phyloP scores from a whole-genome alignment of 2,329 filamentous ascomycete species.

The Fusarium sororula region DNA sequence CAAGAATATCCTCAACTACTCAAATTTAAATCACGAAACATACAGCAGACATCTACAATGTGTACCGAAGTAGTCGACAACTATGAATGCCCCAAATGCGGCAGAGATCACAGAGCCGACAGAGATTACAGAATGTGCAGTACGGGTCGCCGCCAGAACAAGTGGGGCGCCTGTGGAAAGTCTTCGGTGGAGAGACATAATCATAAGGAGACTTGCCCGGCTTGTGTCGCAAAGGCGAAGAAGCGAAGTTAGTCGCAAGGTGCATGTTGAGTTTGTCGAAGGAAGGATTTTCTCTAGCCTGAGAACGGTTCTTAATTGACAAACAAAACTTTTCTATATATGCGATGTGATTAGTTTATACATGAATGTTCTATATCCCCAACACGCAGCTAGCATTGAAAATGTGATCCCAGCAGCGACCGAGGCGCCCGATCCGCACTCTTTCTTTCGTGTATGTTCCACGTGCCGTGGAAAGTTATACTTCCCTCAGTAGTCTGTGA shows the following conservation, averaged over 20 bases:
- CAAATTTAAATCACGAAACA: accelerated
- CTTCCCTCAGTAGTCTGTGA: too few relatives aligned
- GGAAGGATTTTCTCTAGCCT: accelerated
- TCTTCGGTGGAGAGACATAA: background rate
- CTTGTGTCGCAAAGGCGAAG: background rate
- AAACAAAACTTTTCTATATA: background rate
- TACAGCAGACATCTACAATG: background rate
- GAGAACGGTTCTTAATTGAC: accelerated
- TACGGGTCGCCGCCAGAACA: background rate
- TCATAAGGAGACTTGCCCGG: background rate
- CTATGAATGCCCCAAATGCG: background rate
- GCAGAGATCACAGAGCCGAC: background rate
- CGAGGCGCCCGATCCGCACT: background rate
- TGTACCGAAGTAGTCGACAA: background rate
- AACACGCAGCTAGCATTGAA: background rate
- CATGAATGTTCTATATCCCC: background rate
- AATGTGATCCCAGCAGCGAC: accelerated
- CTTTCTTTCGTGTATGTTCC: background rate
- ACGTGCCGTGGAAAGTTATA: accelerated
- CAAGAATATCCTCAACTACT: accelerated
- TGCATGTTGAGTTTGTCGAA: accelerated
- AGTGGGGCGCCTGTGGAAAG: background rate
- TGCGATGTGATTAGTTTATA: background rate
- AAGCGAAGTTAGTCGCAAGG: background rate
- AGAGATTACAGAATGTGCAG: conserved; percentile 1